Evolutionary conservation across 805 yeast species (phyloP).

Genomic region (Saturnispora zaruensis): DNA sequence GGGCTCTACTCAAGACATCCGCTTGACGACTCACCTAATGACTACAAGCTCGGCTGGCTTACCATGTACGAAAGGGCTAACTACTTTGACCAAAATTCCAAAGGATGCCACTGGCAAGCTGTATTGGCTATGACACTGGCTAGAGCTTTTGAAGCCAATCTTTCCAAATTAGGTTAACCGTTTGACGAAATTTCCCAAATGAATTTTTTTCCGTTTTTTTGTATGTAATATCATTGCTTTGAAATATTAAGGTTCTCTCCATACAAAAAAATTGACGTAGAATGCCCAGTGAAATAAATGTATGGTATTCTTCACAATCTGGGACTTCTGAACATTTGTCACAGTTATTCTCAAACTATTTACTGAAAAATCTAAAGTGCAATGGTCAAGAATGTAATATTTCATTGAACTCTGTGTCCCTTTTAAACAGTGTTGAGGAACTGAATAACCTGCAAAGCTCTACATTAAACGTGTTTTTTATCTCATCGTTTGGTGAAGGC

Average conservation of each 20-base stretch:
- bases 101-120: constrained; percentile 48
- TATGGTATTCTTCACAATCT: constrained; percentile 84
- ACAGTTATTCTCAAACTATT: constrained; percentile 6
- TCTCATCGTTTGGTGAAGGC: constrained; percentile 95
- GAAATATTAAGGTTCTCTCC: not conserved
- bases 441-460: not conserved
- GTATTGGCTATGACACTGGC: constrained; percentile 48
- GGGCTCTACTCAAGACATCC: constrained; percentile 44
- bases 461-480: constrained; percentile 40
- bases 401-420: not conserved
- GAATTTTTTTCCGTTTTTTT: not conserved
- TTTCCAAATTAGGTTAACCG: constrained; percentile 17
- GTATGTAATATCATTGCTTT: not conserved
- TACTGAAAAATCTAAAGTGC: constrained; percentile 19
- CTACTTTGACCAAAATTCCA: constrained; percentile 25
- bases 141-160: constrained; percentile 34
- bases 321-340: constrained; percentile 94
- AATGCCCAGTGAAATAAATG: constrained; percentile 15
- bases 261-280: no score
- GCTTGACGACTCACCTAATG: constrained; percentile 53
- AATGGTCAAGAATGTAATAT: not conserved
- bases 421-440: not conserved
- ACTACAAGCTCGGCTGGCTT: constrained; percentile 55
- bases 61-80: constrained; percentile 44
- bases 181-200: not conserved